Evolutionary conservation across 148 eudicot genomes (phyloP).

Genomic region (Chenopodium formosanum): DNA sequence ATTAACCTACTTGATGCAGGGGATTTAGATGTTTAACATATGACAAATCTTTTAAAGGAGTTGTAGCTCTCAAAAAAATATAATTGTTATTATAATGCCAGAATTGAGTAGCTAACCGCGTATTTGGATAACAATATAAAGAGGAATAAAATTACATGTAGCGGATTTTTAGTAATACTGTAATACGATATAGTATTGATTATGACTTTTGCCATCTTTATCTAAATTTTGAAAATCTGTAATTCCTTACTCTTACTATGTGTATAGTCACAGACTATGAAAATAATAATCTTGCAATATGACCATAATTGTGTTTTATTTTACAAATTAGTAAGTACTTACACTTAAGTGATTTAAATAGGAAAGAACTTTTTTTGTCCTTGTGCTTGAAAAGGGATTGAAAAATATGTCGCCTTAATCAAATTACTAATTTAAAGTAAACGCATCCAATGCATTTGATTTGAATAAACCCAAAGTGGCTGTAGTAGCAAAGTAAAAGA

Average conservation of each 20-base stretch:
- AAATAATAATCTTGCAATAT: not conserved
- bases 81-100: too few relatives aligned
- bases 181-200: too few relatives aligned
- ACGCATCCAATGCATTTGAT: conserved; percentile 12
- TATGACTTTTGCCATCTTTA: too few relatives aligned
- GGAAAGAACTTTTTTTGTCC: not conserved
- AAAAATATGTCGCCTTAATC: not conserved
- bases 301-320: not conserved
- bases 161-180: too few relatives aligned
- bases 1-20: not conserved
- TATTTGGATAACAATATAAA: too few relatives aligned
- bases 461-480: not conserved
- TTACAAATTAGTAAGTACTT: not conserved
- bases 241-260: not conserved
- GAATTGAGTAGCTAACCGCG: too few relatives aligned
- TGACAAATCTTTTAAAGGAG: not conserved
- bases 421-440: not conserved
- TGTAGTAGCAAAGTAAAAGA: not conserved
- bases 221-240: too few relatives aligned
- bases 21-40: not conserved
- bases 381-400: not conserved
- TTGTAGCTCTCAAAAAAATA: too few relatives aligned
- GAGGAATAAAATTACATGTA: too few relatives aligned
- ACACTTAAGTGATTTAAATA: not conserved
- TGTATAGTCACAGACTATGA: not conserved